A percentile compares a stretch with the other conserved stretches of the same genome.
Evolutionary conservation across 441 rosid genomes (phyloP).

Genomic region (Flueggea neowawraea): DNA sequence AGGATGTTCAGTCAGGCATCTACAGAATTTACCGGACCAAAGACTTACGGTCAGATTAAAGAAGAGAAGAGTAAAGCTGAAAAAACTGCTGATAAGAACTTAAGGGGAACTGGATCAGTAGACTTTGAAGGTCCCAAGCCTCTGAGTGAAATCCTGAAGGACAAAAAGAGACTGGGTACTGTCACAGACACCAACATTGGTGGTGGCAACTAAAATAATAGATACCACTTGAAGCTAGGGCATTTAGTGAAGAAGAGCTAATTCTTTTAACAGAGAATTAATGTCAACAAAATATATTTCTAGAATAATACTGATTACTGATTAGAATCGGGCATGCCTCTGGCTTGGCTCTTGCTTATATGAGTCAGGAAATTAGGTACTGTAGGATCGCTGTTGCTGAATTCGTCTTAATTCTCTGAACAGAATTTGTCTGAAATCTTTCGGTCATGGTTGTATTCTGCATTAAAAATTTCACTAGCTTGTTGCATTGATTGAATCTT

Average conservation of each 20-base stretch:
- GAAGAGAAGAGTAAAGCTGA: slow-evolving; percentile 43
- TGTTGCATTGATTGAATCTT: too few relatives aligned
- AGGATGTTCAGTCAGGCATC: slow-evolving; percentile 21
- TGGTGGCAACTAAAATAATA: slow-evolving; percentile 3
- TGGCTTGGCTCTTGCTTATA: too few relatives aligned
- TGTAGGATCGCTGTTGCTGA: too few relatives aligned
- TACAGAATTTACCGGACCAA: slow-evolving; percentile 44
- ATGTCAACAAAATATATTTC: background rate
- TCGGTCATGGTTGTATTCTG: too few relatives aligned
- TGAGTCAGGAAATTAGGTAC: too few relatives aligned
- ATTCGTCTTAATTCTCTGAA: too few relatives aligned
- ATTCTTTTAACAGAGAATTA: background rate
- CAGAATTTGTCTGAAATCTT: too few relatives aligned
- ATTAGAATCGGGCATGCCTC: too few relatives aligned
- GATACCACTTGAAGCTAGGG: slow-evolving; percentile 7
- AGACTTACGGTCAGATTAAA: slow-evolving; percentile 50
- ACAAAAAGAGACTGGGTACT: slow-evolving; percentile 24
- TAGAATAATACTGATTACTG: too few relatives aligned
- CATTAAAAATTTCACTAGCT: too few relatives aligned
- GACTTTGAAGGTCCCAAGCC: slow-evolving; percentile 56
- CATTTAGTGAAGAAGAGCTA: background rate
- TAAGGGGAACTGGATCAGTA: slow-evolving; percentile 11
- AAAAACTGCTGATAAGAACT: slow-evolving; percentile 8
- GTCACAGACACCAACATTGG: slow-evolving; percentile 3
- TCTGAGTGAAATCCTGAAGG: slow-evolving; percentile 52